Percentiles rank a stretch among this genome's conserved stretches.
phyloP scores from a whole-genome alignment of 805 yeast species.

The Zygoascus biomembranicola region DNA sequence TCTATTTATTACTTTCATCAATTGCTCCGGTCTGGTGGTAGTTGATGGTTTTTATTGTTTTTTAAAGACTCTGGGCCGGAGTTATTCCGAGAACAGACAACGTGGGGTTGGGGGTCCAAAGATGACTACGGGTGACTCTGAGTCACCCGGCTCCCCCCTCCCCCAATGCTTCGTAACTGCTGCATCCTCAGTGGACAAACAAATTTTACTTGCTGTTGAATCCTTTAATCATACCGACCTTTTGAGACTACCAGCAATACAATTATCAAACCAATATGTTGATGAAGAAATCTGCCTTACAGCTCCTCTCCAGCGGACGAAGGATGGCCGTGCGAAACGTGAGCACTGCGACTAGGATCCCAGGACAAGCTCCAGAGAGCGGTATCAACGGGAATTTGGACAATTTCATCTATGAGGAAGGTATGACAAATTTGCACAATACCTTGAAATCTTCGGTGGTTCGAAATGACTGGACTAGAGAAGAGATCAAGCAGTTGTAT shows the following conservation, averaged over 20 bases:
- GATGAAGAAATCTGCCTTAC: neutral
- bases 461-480: slow-evolving; percentile 45
- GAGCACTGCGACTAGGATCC: neutral
- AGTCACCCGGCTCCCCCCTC: neutral
- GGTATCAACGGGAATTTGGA: neutral
- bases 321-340: neutral
- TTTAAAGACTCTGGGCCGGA: neutral
- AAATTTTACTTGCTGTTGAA: too few relatives aligned
- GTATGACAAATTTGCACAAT: neutral
- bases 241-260: neutral
- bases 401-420: neutral
- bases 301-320: neutral
- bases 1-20: neutral
- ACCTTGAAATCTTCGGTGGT: slow-evolving; percentile 2
- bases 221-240: neutral
- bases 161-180: neutral
- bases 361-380: neutral
- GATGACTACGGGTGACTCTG: neutral
- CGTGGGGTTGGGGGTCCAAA: neutral
- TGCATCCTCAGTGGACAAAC: neutral
- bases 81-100: neutral
- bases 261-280: neutral
- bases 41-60: neutral
- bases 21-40: too few relatives aligned
- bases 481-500: slow-evolving; percentile 53